A percentile compares a stretch with the other conserved stretches of the same genome.
Evolutionary conservation across 371 early-diverging fungal species (phyloP).

Genomic region (Mortierella sp.): DNA sequence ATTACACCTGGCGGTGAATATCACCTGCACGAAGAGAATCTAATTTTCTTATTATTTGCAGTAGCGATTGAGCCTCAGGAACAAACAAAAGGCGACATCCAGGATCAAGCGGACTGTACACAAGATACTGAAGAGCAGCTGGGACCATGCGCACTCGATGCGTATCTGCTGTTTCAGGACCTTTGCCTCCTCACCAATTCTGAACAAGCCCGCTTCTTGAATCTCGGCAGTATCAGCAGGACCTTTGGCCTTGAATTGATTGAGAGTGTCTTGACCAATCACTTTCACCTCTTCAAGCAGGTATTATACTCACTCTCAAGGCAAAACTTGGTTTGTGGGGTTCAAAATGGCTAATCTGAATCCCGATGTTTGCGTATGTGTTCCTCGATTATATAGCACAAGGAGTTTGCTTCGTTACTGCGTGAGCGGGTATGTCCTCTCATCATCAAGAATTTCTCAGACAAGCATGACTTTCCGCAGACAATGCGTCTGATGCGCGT

Average conservation of each 20-base stretch:
- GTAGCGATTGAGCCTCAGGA: conserved; percentile 7
- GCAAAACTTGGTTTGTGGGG: not conserved
- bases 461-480: conserved; percentile 87
- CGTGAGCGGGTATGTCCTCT: conserved; percentile 90
- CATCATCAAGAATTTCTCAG: conserved; percentile 91
- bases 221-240: conserved; percentile 73
- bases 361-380: no score
- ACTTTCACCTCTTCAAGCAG: conserved; percentile 79
- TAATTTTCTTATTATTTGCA: no score
- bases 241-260: conserved; percentile 94
- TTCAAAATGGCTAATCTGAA: not conserved
- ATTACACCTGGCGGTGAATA: no score
- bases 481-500: conserved; percentile 89
- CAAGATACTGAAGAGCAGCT: conserved; percentile 48
- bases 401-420: conserved; percentile 77
- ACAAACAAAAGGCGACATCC: not conserved
- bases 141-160: conserved; percentile 83
- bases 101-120: conserved; percentile 14
- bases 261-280: conserved; percentile 89
- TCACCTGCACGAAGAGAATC: not conserved
- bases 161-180: conserved; percentile 89
- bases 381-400: conserved; percentile 65
- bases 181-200: conserved; percentile 80
- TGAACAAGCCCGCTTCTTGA: conserved; percentile 79
- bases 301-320: conserved; percentile 58